These are phyloP conservation scores for Acidomyces sp. DNA, from an alignment of 495 filamentous ascomycete genomes.

Conservation along the genomic window DNA sequence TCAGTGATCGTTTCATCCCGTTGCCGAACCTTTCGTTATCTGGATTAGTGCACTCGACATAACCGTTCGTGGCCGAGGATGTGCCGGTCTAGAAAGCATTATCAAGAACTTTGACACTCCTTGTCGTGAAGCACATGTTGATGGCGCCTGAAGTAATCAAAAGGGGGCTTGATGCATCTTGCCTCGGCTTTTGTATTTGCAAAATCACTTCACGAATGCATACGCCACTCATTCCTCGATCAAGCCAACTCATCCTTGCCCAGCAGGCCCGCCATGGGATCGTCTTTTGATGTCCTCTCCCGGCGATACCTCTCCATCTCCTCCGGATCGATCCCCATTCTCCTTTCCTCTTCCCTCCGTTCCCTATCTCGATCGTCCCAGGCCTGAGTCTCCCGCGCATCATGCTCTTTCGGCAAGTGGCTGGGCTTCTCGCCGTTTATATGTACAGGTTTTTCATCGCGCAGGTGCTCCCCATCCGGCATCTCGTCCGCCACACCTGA, in stretches of 20 bases:
- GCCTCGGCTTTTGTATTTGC: too few species aligned
- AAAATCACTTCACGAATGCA: too few species aligned
- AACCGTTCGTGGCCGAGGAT: too few species aligned
- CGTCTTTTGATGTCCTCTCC: constrained; percentile 53
- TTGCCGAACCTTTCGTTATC: too few species aligned
- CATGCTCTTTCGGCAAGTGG: constrained; percentile 24
- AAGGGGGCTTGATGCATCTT: too few species aligned
- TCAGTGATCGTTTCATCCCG: too few species aligned
- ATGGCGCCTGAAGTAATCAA: too few species aligned
- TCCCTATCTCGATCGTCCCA: constrained; percentile 39
- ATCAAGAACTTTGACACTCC: too few species aligned
- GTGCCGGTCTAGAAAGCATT: too few species aligned
- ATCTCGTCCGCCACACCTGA: constrained; percentile 16
- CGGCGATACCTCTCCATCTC: constrained; percentile 72
- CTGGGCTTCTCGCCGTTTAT: constrained; percentile 23
- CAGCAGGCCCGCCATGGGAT: constrained; percentile 75
- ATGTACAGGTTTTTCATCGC: constrained; percentile 22
- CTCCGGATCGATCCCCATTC: constrained; percentile 61
- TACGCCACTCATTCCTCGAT: too few species aligned
- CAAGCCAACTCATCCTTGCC: constrained; percentile 46
- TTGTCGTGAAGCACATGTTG: too few species aligned
- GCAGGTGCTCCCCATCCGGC: constrained; percentile 21
- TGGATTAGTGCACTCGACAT: too few species aligned
- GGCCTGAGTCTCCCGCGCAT: constrained; percentile 27
- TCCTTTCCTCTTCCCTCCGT: constrained; percentile 60